Base-by-base conservation (phyloP, 768 basidiomycete species). In the Trametes villosa region DNA sequence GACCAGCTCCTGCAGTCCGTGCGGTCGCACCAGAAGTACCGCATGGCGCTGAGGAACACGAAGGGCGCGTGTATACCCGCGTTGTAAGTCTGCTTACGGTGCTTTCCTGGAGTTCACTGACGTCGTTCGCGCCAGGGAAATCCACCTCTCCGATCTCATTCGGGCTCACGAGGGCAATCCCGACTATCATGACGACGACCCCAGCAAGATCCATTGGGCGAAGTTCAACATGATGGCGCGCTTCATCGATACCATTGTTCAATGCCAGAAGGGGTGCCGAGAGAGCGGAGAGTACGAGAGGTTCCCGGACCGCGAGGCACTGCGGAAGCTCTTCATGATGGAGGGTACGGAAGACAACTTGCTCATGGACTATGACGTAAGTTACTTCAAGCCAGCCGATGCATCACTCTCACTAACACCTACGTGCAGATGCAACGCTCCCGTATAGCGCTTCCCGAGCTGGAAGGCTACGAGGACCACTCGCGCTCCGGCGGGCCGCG, bases 171-270 rank as follows among this genome's bases (percentile, higher is more conserved):
- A 93, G 75, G 90, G 87, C 58, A 95, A 96, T 62, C 79, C 80
- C 2, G 92, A 96, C 66, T 81, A 84, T 63, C 83, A 84, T 63
- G 77, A 85, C 8, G 77, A 82, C 22, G 88, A 92, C 67, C 79
- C 86, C 4, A 77, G 72, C 40, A 86, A 86, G 70, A 91, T 98
- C 54, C 94, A 98, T 68, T 98, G 96, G 96, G 92, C 89, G 27
- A 98, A 98, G 75, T 97, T 91, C 75, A 90, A 89, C 65, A 89
- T 94, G 84, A 90, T 98, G 78, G 95, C 89, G 30, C 83, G 87
- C 60, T 94, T 95, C 68, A 86, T 96, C 57, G 82, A 84, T 51
- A 86, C 83, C 67, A 89, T 94, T 7, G 81, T 83, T 0, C 84
- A 89, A 62, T 94, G 89, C 67, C 94, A 96, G 75, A 75, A 83